Percentiles rank a stretch among this genome's conserved stretches.
phyloP scores from a whole-genome alignment of 768 basidiomycete genomes.

The Crepidotus variabilis region DNA sequence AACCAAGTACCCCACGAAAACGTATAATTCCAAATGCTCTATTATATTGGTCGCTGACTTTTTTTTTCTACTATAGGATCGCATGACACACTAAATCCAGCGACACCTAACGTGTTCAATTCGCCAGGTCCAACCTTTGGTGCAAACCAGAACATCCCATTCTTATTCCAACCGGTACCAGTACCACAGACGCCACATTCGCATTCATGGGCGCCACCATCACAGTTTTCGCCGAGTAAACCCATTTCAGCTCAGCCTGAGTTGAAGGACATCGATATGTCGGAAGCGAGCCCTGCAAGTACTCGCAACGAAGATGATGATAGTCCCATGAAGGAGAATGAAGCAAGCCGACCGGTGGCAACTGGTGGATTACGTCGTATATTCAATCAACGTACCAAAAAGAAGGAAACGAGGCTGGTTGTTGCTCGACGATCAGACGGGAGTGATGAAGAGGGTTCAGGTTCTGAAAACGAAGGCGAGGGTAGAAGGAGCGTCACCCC shows the following conservation, averaged over 20 bases:
- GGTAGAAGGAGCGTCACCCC: slow-evolving; percentile 30
- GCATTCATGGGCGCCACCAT: slow-evolving; percentile 66
- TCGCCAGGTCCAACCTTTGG: slow-evolving; percentile 50
- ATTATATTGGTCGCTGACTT: slow-evolving; percentile 1
- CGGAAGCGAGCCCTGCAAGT: slow-evolving; percentile 54
- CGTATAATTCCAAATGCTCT: slow-evolving; percentile 40
- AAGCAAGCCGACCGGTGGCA: slow-evolving; percentile 50
- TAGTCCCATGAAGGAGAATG: slow-evolving; percentile 19
- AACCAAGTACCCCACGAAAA: slow-evolving; percentile 59
- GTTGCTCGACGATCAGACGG: slow-evolving; percentile 24
- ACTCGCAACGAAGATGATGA: slow-evolving; percentile 29
- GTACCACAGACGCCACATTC: slow-evolving; percentile 42
- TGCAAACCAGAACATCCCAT: slow-evolving; percentile 63
- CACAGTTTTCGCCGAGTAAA: slow-evolving; percentile 55
- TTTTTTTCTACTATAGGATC: slow-evolving; percentile 25
- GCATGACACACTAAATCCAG: slow-evolving; percentile 38
- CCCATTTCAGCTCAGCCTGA: slow-evolving; percentile 51
- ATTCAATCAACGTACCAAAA: slow-evolving; percentile 55
- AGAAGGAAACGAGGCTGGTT: slow-evolving; percentile 25
- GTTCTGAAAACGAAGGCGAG: slow-evolving; percentile 46
- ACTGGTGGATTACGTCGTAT: slow-evolving; percentile 64
- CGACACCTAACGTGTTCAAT: slow-evolving; percentile 34
- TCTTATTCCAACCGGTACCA: slow-evolving; percentile 53
- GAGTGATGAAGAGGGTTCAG: slow-evolving; percentile 36
- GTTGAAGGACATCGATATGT: slow-evolving; percentile 71